Base-by-base conservation (phyloP, 768 basidiomycete genomes). In the Suillus sp. region DNA sequence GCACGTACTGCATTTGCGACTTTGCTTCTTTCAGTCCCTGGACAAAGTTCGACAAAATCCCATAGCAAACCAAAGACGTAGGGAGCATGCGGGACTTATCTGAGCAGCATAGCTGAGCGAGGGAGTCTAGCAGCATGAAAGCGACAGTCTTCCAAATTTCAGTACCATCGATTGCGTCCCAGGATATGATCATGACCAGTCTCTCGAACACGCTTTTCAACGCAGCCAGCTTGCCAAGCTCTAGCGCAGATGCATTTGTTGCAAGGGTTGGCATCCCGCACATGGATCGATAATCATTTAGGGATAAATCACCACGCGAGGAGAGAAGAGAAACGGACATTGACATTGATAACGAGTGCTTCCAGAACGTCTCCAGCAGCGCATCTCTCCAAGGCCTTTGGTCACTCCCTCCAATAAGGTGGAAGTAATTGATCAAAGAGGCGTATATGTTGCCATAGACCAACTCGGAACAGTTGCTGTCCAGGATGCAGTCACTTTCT, bases 71-170 rank as follows among this genome's bases (percentile, higher is more conserved):
- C 30, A 97, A 77, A 1, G 84, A 76, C 11, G 80, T 72, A 51
- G 92, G 74, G 25, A 92, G 79, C 13, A 79, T 69, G 60, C 90
- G 83, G 55, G 89, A 88, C 75, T 86, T 90, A 66, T 94, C 90
- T 54, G 79, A 74, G 32, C 84, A 84, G 43, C 87, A 91, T 0
- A 96, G 78, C 50, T 90, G 84, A 20, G 91, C 83, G 9, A 96
- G 81, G 1, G 91, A 88, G 68, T 96, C 93, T 48, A 98, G 80
- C 3, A 95, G 80, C 81, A 95, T 91, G 72, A 95, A 98, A 10
- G 96, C 93, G 18, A 98, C 87, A 3, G 95, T 96, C 77, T 93
- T 93, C 96, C 96, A 99, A 2, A 98, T 93, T 74, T 98, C 95
- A 20, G 92, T 88, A 8, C 95, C 96, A 66, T 97, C 95, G 60